Percentiles rank a stretch among this genome's conserved stretches.
Evolutionary conservation across 2,329 filamentous ascomycete genomes (phyloP).

Genomic region (Venturia carpophila): DNA sequence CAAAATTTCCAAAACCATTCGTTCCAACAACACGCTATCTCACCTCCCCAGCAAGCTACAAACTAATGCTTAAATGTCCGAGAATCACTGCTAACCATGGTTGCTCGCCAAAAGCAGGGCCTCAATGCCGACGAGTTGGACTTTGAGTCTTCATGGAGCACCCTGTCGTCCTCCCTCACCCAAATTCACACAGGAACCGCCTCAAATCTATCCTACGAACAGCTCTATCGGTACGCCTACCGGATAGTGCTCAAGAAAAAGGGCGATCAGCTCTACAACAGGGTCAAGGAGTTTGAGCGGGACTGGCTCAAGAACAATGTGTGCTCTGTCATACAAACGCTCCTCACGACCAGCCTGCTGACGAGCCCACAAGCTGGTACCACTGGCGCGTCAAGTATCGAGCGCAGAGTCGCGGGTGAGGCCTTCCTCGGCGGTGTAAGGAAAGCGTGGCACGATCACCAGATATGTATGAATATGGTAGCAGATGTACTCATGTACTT

Average conservation of each 20-base stretch:
- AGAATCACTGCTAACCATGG: background rate
- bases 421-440: slow-evolving; percentile 70
- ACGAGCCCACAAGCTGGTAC: slow-evolving; percentile 52
- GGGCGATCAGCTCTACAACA: slow-evolving; percentile 70
- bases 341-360: slow-evolving; percentile 47
- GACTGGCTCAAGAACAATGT: slow-evolving; percentile 71
- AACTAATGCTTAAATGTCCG: background rate
- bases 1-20: background rate
- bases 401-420: slow-evolving; percentile 73
- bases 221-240: slow-evolving; percentile 88
- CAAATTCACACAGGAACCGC: slow-evolving; percentile 93
- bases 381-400: slow-evolving; percentile 56
- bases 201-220: slow-evolving; percentile 84
- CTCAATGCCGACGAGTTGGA: slow-evolving; percentile 53
- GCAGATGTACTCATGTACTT: slow-evolving; percentile 97
- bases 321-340: slow-evolving; percentile 54
- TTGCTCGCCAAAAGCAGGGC: slow-evolving; percentile 6
- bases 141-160: slow-evolving; percentile 78
- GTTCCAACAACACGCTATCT: background rate
- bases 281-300: slow-evolving; percentile 72
- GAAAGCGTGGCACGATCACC: slow-evolving; percentile 79
- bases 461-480: slow-evolving; percentile 90
- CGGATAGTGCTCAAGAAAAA: slow-evolving; percentile 87
- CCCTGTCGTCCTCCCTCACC: slow-evolving; percentile 65
- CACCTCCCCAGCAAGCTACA: background rate